Base-by-base conservation (phyloP, 1,284 basidiomycete species). In the Cutaneotrichosporon dermatis region DNA sequence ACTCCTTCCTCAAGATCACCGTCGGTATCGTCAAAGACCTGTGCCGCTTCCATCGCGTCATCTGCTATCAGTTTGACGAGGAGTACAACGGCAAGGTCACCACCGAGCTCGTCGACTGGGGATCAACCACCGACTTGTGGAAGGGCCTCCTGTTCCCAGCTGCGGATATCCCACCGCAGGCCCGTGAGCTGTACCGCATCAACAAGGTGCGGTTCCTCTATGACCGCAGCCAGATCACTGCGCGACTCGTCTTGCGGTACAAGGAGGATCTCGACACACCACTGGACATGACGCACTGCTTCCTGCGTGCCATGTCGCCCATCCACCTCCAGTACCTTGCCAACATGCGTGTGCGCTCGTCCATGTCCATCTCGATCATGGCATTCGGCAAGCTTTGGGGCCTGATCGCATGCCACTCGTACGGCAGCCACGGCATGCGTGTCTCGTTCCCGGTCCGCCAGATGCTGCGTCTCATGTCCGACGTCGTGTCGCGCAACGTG, bases 231-330 rank as follows among this genome's bases (percentile, higher is more conserved):
- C 88, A 88, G 71, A 81, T 84, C 1, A 90, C 90, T 0, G 89
- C 91, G 4, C 82, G 90, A 5, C 81, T 95, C 54, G 86, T 93
- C 11, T 86, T 88, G 49, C 80, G 85, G 51, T 82, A 79, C 57
- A 80, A 82, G 66, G 81, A 82, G 34, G 90, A 93, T 74, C 80
- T 93, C 6, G 83, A 87, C 43, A 78, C 79, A 3, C 90, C 90
- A 2, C 79, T 93, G 82, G 86, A 93, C 72, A 92, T 93, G 90
- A 92, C 90, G 0, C 88, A 92, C 74, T 89, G 86, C 62, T 90
- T 88, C 71, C 80, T 93, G 11, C 85, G 90, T 13, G 89, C 90
- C 2, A 93, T 93, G 90, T 90, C 88, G 69, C 91, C 90, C 2
- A 91, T 93, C 57, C 90, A 93, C 72, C 78, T 91, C 67, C 87